Base-by-base conservation (phyloP, 23 red algal genomes). In the Gracilaria caudata region DNA sequence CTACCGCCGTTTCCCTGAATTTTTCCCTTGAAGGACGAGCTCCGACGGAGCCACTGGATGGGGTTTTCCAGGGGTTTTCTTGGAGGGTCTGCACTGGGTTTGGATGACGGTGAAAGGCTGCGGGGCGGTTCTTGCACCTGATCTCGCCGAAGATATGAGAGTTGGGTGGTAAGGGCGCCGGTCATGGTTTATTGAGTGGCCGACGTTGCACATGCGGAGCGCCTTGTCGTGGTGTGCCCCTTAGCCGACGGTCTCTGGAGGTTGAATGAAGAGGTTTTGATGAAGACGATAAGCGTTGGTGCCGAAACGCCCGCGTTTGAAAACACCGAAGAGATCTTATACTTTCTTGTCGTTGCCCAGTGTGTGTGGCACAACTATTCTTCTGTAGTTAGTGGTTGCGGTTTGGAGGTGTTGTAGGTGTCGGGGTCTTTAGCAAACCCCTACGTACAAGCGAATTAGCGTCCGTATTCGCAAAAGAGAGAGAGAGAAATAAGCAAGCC, bases 151-250 rank as follows among this genome's bases (percentile, higher is more conserved):
- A 30, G 7, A 30, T 32, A 63, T 63, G 58, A 63, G 58, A 24
- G n/a, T 63, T 63, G 58, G 58, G 26, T 12, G 58, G 4, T 8
- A 57, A 32, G 58, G 12, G 30, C 12, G 58, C 30, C 12, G n/a
- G 58, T 32, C 58, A 32, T 9, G 58, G 26, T 63, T 32, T 10
- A 32, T 63, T 30, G 19, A 23, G 4, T 3, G 58, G 24, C n/a
- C 19, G 30, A 63, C 26, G 58, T 63, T 21, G 58, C 30, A 63
- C 58, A 63, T 63, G 58, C 58, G 25, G 23, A 63, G 58, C 58
- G 26, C 58, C 58, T 63, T 63, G 58, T 63, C 58, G 58, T 32
- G 58, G 58, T 63, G 24, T 63, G 58, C 58, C 58, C 58, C 8
- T 63, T 6, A 32, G 24, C 58, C 24, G 58, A 63, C 25, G 26